These are phyloP conservation scores for Breviolum minutum DNA, from an alignment of 73 alveolate species.

Conservation along the genomic window DNA sequence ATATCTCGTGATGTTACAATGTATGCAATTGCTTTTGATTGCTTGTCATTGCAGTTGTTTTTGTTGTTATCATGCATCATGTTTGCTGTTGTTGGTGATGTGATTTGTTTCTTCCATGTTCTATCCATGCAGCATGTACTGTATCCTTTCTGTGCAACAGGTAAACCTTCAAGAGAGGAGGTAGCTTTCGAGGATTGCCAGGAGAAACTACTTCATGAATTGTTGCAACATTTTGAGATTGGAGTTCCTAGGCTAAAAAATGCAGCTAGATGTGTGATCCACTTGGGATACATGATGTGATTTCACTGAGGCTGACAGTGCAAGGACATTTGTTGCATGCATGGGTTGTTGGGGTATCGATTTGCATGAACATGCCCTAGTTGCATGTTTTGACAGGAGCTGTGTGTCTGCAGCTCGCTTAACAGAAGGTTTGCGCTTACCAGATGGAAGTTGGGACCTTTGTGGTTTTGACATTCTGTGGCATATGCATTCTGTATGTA, in stretches of 20 bases:
- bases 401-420: conserved; percentile 36
- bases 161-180: neutral
- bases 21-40: neutral
- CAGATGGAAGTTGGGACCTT: neutral
- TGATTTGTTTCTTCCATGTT: too few species aligned
- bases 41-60: too few species aligned
- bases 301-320: conserved; percentile 18
- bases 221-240: conserved; percentile 21
- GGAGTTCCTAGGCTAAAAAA: neutral
- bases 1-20: neutral
- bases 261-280: too few species aligned
- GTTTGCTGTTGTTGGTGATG: too few species aligned
- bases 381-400: neutral
- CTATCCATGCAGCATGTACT: too few species aligned
- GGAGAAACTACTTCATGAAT: neutral
- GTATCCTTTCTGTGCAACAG: neutral
- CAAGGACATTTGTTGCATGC: neutral
- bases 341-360: neutral
- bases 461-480: too few species aligned
- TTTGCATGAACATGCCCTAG: neutral
- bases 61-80: neutral
- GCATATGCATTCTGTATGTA: neutral
- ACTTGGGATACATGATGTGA: neutral
- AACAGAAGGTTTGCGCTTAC: neutral
- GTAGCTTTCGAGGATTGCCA: neutral